phyloP scores from a whole-genome alignment of 2,329 filamentous ascomycete genomes.

The Fusarium subglutinans region DNA sequence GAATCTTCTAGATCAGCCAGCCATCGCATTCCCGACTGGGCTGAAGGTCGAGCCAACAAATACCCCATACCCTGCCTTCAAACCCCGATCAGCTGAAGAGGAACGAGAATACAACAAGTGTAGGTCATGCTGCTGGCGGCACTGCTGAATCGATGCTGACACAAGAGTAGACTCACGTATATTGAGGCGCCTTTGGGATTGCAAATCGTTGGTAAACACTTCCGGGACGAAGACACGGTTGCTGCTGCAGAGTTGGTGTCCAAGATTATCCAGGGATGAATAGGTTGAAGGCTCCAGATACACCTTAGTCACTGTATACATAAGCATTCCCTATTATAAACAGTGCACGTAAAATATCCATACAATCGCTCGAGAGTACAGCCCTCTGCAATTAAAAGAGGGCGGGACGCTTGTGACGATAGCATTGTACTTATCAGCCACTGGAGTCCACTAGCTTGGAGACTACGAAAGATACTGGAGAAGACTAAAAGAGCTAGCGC shows the following conservation, averaged over 20 bases:
- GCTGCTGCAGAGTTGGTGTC: not conserved
- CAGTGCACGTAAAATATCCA: too few relatives aligned
- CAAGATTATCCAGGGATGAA: not conserved
- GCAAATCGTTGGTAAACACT: not conserved
- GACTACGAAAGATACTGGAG: not conserved
- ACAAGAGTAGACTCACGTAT: not conserved
- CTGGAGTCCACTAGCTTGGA: not conserved
- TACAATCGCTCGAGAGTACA: too few relatives aligned
- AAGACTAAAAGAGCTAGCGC: not conserved
- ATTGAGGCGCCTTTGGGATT: not conserved
- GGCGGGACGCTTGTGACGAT: too few relatives aligned
- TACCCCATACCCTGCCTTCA: not conserved
- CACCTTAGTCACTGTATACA: not conserved
- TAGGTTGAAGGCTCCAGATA: not conserved
- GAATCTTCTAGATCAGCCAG: not conserved
- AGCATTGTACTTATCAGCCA: too few relatives aligned
- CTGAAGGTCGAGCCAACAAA: not conserved
- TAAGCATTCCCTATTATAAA: not conserved
- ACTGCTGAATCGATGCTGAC: not conserved
- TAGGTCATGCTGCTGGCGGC: fast-evolving
- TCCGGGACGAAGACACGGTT: not conserved
- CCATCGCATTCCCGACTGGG: not conserved
- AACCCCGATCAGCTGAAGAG: not conserved
- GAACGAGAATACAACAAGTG: not conserved
- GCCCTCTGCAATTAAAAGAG: too few relatives aligned